phyloP scores from a whole-genome alignment of 495 filamentous ascomycete species.

The Penicillium ucsense region DNA sequence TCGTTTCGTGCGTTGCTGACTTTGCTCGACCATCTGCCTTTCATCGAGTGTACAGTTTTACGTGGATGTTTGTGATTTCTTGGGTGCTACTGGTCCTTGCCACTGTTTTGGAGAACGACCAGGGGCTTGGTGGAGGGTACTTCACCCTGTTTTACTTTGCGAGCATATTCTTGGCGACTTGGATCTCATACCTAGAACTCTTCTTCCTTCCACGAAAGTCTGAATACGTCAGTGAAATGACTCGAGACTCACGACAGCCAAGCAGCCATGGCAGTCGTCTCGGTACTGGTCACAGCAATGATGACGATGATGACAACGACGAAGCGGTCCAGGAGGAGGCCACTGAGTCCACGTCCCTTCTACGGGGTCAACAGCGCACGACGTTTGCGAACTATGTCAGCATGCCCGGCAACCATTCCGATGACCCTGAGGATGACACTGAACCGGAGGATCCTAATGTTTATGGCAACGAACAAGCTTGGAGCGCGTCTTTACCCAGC shows the following conservation, averaged over 20 bases:
- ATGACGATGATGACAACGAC: constrained; percentile 26
- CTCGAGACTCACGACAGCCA: constrained; percentile 24
- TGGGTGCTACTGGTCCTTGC: constrained; percentile 65
- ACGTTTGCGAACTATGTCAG: constrained; percentile 65
- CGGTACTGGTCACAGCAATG: constrained; percentile 18
- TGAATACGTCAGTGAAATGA: constrained; percentile 41
- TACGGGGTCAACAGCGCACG: constrained; percentile 49
- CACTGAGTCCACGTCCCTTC: constrained; percentile 72
- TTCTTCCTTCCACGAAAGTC: constrained; percentile 66
- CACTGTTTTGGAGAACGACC: constrained; percentile 63
- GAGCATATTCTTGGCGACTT: constrained; percentile 61
- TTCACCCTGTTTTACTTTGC: constrained; percentile 73
- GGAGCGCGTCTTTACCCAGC: constrained; percentile 67
- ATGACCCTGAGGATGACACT: constrained; percentile 21
- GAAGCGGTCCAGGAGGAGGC: constrained; percentile 44
- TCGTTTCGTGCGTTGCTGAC: constrained; percentile 72
- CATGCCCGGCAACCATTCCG: constrained; percentile 23
- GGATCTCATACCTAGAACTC: constrained; percentile 67
- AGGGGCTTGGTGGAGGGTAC: constrained; percentile 67
- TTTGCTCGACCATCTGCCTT: constrained; percentile 79
- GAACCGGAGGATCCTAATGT: constrained; percentile 35
- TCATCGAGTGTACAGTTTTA: constrained; percentile 65
- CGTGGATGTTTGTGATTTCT: constrained; percentile 71
- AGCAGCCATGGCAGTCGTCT: constrained; percentile 37
- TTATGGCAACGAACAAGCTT: constrained; percentile 73